These are phyloP conservation scores for Pyricularia pennisetigena DNA, from an alignment of 2,329 filamentous ascomycete species.

Conservation along the genomic window DNA sequence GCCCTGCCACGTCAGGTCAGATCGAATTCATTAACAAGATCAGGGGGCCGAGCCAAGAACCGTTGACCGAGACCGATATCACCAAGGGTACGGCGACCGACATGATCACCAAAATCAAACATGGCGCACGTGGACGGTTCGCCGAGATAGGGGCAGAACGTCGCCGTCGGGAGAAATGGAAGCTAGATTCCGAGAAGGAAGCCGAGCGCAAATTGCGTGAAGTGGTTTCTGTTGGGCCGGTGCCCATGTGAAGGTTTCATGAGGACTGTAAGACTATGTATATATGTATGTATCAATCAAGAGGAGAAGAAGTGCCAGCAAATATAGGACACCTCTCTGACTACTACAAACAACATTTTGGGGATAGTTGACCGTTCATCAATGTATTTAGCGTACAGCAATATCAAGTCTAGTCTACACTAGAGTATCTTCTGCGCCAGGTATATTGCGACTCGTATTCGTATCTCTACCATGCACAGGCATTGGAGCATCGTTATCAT, in stretches of 20 bases:
- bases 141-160: conserved; percentile 40
- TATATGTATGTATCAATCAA: too few relatives aligned
- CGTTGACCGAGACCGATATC: conserved; percentile 44
- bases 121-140: conserved; percentile 64
- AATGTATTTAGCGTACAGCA: too few relatives aligned
- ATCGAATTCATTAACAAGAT: conserved; percentile 61
- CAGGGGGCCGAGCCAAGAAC: conserved; percentile 37
- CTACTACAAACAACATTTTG: too few relatives aligned
- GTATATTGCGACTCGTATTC: too few relatives aligned
- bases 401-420: too few relatives aligned
- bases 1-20: conserved; percentile 54
- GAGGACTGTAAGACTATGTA: background rate
- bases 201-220: conserved; percentile 33
- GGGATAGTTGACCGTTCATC: too few relatives aligned
- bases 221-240: conserved; percentile 45
- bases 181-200: conserved; percentile 25
- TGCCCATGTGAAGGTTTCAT: conserved; percentile 14
- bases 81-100: conserved; percentile 76
- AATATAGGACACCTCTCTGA: too few relatives aligned
- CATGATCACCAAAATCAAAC: conserved; percentile 87
- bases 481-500: too few relatives aligned
- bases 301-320: background rate
- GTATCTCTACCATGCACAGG: too few relatives aligned
- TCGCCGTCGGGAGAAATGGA: conserved; percentile 32
- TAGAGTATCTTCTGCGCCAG: too few relatives aligned